Evolutionary conservation across 1,139 yeast species (phyloP).

Genomic region (Entelexis paramagnoliae): DNA sequence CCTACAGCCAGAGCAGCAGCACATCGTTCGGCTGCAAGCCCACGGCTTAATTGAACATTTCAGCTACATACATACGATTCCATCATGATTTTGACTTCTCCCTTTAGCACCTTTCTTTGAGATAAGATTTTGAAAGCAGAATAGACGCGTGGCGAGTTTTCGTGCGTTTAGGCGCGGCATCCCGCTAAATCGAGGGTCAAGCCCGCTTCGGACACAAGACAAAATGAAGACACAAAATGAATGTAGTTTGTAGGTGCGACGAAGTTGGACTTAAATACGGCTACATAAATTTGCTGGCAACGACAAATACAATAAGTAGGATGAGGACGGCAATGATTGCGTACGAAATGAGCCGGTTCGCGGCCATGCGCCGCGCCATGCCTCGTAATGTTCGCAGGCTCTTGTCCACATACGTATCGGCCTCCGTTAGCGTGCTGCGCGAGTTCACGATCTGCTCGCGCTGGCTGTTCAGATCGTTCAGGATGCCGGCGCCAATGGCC

Average conservation of each 20-base stretch:
- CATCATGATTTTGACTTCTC: not conserved
- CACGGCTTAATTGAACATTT: not conserved
- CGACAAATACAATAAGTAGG: constrained; percentile 68
- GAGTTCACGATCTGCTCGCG: constrained; percentile 84
- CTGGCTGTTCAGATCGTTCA: constrained; percentile 82
- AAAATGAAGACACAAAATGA: no score
- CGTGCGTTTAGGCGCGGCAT: no score
- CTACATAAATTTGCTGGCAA: constrained; percentile 75
- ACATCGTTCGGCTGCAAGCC: constrained; percentile 4
- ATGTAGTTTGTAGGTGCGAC: no score
- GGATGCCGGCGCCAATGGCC: constrained; percentile 77
- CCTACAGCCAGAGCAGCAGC: constrained; percentile 1
- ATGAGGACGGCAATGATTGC: constrained; percentile 90
- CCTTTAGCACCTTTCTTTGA: not conserved
- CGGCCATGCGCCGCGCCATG: constrained; percentile 92
- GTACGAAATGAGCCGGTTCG: constrained; percentile 83
- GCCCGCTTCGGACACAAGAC: no score
- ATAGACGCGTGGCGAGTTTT: no score
- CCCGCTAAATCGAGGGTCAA: no score
- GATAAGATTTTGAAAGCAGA: no score
- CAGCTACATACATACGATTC: no score
- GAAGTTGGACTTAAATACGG: not conserved
- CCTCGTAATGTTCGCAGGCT: constrained; percentile 76
- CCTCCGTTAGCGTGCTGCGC: constrained; percentile 73
- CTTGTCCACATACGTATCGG: constrained; percentile 87